Percentiles rank a stretch among this genome's conserved stretches.
These are phyloP conservation scores for Kwoniella dendrophila DNA, from an alignment of 768 basidiomycete genomes.

Conservation along the genomic window DNA sequence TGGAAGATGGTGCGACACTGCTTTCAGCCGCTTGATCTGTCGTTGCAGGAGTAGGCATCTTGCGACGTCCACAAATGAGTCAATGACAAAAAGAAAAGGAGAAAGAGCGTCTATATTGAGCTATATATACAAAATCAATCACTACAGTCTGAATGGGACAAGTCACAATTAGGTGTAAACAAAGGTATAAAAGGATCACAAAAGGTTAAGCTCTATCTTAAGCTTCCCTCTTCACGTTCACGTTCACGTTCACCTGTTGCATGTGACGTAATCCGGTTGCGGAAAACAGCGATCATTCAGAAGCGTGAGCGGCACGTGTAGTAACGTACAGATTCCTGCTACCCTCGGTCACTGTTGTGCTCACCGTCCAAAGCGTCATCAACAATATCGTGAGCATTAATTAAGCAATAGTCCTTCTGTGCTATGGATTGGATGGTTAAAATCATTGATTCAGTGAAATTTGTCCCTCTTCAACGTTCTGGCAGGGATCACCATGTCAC, in stretches of 20 bases:
- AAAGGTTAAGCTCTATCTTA: background rate
- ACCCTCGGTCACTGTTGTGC: background rate
- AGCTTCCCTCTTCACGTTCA: background rate
- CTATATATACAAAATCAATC: background rate
- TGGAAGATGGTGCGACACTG: slow-evolving; percentile 17
- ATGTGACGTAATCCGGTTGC: background rate
- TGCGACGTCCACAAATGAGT: background rate
- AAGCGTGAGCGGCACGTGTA: too few relatives aligned
- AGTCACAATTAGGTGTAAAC: too few relatives aligned
- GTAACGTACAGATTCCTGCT: too few relatives aligned
- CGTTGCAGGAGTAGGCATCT: background rate
- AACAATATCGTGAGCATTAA: too few relatives aligned
- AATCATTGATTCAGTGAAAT: too few relatives aligned
- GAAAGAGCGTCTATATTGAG: background rate
- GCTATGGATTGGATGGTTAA: too few relatives aligned
- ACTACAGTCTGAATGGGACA: background rate
- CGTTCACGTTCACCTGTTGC: background rate
- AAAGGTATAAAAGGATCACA: too few relatives aligned
- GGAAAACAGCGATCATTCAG: too few relatives aligned
- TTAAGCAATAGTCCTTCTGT: too few relatives aligned
- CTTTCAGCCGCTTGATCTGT: background rate
- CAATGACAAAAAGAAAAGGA: background rate
- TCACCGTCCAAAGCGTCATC: too few relatives aligned
- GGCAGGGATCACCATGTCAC: slow-evolving; percentile 22
- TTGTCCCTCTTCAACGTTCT: background rate